Evolutionary conservation across 2,329 filamentous ascomycete species (phyloP), one percentile per base, ranked within the genome.

Genomic region (Fusarium newnesense): DNA sequence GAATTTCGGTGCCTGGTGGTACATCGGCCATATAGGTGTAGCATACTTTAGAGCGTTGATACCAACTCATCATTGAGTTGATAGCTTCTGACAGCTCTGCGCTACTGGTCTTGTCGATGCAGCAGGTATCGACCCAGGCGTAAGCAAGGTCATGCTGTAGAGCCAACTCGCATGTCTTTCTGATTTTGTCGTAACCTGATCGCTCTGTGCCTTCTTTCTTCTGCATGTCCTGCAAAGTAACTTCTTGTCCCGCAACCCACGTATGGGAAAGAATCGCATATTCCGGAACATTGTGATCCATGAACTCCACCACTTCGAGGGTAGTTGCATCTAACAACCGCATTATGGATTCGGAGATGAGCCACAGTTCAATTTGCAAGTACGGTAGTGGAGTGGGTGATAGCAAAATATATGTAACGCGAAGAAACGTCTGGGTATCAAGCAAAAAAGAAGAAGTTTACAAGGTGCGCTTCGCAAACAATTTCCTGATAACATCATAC

Each of bases 401-500:
- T 30, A 9, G 28, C 28, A 30, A 9, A 30, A 30, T 30, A 43
- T 0, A 5, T 1, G 4, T 19, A 5, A 44, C 9, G 5, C 3
- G 2, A 9, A 44, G 28, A 26, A 6, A 18, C 0, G 5, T 18
- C 3, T 9, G 0, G 24, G n/a, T n/a, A n/a, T n/a, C n/a, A n/a
- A n/a, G n/a, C n/a, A n/a, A n/a, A n/a, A n/a, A n/a, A n/a, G n/a
- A n/a, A n/a, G n/a, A n/a, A n/a, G n/a, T n/a, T n/a, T n/a, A n/a
- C n/a, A n/a, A n/a, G n/a, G n/a, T n/a, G 9, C 7, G 28, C 9
- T 30, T 30, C 9, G 28, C 28, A 30, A 30, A 30, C 28, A 9
- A 30, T 7, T 30, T 6, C 28, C 9, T 30, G 9, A 30, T 30
- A 9, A 7, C 7, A 30, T 24, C 28, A 30, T 30, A 30, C 28